Base-by-base conservation (phyloP, 1,284 basidiomycete species). In the Fomitopsis pinicola region DNA sequence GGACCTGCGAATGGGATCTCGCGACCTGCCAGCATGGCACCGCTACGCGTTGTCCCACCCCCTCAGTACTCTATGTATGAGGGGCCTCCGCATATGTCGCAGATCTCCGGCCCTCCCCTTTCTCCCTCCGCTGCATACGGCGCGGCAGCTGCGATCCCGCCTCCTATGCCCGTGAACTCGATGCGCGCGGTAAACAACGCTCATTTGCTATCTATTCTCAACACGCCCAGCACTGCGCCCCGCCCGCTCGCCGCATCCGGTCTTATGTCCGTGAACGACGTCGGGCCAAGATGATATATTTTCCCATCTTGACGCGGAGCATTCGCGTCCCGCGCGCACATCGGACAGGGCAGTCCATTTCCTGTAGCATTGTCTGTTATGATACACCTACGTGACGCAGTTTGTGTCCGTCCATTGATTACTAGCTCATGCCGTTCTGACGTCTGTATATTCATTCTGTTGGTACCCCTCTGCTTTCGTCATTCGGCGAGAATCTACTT, bases 171-270 rank as follows among this genome's bases (percentile, higher is more conserved):
- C 58, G 61, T 62, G 60, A 70, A 70, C 64, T 60, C 61, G 44
- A 36, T 66, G 28, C 62, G 63, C 19, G 58, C 64, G 52, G 54
- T 64, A 28, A 66, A 67, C 62, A 72, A 73, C 65, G 68, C 72
- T 52, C 71, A 73, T 55, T 65, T 76, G 62, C 69, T 76, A 59
- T 73, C 73, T 63, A 74, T 76, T 36, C 68, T 76, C 62, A 76
- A 74, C 68, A 62, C 71, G 19, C 69, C 71, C 45, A 68, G 63
- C 63, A 58, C 66, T 58, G 63, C 62, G 55, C 67, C 64, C 53
- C 70, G 68, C 62, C 61, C 66, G 59, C 59, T 61, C 60, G 55
- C 66, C 59, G 58, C 62, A 1, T 58, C 63, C 36, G 59, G 68
- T 35, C 57, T 63, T 45, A 59, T 68, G 52, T 38, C 52, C 7